These are phyloP conservation scores for Linderina pennispora DNA, from an alignment of 192 early-diverging fungal genomes.

Conservation along the genomic window DNA sequence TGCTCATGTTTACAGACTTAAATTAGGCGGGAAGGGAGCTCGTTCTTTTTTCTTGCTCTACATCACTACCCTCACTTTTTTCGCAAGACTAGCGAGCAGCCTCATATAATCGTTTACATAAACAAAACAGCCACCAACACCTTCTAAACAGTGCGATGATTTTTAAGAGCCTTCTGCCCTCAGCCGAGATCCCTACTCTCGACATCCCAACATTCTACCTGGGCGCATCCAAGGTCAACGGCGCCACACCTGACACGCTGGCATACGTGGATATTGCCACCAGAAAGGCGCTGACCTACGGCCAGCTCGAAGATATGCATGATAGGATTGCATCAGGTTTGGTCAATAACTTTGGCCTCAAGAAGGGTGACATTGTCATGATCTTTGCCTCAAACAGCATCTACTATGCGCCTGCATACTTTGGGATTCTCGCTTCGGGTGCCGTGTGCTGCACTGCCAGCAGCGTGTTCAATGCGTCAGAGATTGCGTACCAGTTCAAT, in stretches of 20 bases:
- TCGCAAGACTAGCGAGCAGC: too few species aligned
- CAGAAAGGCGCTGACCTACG: conserved; percentile 7
- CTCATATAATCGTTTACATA: too few species aligned
- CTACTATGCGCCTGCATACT: conserved; percentile 17
- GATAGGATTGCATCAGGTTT: conserved; percentile 19
- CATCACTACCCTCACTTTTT: too few species aligned
- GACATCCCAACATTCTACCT: conserved; percentile 23
- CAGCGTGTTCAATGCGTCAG: conserved; percentile 51
- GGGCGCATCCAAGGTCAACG: conserved; percentile 5
- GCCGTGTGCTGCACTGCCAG: conserved; percentile 28
- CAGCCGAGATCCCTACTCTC: conserved; percentile 14
- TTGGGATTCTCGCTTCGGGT: conserved; percentile 24
- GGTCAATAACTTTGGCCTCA: conserved; percentile 5
- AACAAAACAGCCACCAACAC: too few species aligned
- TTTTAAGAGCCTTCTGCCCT: conserved; percentile 27
- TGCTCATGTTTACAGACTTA: too few species aligned
- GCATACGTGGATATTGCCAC: conserved; percentile 23
- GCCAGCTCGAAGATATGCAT: conserved; percentile 6
- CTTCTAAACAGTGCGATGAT: too few species aligned
- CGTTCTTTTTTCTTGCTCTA: too few species aligned
- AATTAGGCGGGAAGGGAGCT: too few species aligned
- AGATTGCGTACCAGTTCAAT: conserved; percentile 65
- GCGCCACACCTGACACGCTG: conserved; percentile 1
- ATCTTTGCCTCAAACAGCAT: conserved; percentile 30
- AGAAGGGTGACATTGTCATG: conserved; percentile 14